phyloP scores from a whole-genome alignment of 495 filamentous ascomycete species.

The Penicillium subrubescens region DNA sequence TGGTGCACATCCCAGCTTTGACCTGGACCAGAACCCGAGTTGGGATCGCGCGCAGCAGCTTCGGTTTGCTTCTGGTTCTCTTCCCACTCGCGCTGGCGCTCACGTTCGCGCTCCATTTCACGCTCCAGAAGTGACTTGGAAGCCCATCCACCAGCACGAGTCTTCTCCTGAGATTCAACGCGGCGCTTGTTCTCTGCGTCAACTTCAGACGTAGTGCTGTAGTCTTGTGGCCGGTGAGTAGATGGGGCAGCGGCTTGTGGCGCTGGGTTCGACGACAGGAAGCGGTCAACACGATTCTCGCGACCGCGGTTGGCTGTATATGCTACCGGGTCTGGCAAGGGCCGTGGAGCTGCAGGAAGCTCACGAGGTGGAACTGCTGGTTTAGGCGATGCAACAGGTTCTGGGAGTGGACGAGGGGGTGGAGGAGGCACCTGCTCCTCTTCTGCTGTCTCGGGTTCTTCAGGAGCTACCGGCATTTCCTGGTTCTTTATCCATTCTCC shows the following conservation, averaged over 20 bases:
- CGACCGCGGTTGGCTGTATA: constrained; percentile 29
- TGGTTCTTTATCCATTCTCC: constrained; percentile 66
- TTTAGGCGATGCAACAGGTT: constrained; percentile 27
- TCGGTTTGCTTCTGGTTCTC: constrained; percentile 77
- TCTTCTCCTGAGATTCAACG: constrained; percentile 63
- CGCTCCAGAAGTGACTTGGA: constrained; percentile 84
- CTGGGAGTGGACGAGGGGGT: constrained; percentile 46
- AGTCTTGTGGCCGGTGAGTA: constrained; percentile 51
- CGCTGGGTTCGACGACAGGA: constrained; percentile 54
- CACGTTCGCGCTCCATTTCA: constrained; percentile 94
- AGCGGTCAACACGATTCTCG: constrained; percentile 47
- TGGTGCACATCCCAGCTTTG: constrained; percentile 83
- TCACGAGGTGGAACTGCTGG: constrained; percentile 23
- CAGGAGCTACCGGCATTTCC: constrained; percentile 24
- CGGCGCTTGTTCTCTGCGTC: constrained; percentile 72
- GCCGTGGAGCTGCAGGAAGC: constrained; percentile 31
- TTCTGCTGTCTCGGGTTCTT: constrained; percentile 24
- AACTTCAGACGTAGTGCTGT: constrained; percentile 64
- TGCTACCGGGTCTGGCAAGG: constrained; percentile 34
- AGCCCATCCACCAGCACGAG: constrained; percentile 74
- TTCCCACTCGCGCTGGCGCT: constrained; percentile 94
- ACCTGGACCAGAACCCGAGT: constrained; percentile 56
- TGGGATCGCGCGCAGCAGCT: constrained; percentile 51
- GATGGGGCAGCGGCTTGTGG: constrained; percentile 40
- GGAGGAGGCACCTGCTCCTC: constrained; percentile 38